These are phyloP conservation scores for Ettlia oleoabundans DNA, from an alignment of 139 green algal genomes.

Conservation along the genomic window DNA sequence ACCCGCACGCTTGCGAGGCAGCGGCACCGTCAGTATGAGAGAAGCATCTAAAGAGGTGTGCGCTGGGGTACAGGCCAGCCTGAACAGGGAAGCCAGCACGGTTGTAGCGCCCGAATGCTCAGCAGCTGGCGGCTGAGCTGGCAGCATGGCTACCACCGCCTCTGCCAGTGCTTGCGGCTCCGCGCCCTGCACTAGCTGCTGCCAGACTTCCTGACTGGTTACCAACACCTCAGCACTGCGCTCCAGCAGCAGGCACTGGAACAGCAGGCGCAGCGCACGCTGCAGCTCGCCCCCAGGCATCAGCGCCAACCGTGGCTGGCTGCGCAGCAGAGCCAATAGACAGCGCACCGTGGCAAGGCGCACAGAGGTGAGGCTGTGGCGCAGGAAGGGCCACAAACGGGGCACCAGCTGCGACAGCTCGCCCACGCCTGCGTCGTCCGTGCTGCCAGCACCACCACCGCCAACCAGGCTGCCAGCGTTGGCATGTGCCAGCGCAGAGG, in stretches of 20 bases:
- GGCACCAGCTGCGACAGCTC: conserved; percentile 57
- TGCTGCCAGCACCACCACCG: too few species aligned
- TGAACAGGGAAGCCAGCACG: conserved; percentile 38
- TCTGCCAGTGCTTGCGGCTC: not conserved
- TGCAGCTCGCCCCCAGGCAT: conserved; percentile 60
- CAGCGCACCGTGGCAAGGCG: conserved; percentile 72
- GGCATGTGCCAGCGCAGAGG: not conserved
- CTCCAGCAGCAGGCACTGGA: conserved; percentile 87
- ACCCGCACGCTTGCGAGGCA: conserved; percentile 3
- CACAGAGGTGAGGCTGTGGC: conserved; percentile 79
- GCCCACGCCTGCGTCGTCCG: too few species aligned
- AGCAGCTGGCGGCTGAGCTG: too few species aligned
- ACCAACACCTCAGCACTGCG: conserved; percentile 53
- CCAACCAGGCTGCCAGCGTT: too few species aligned
- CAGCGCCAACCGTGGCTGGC: not conserved
- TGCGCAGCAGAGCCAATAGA: conserved; percentile 58
- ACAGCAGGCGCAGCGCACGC: conserved; percentile 62
- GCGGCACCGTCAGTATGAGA: conserved; percentile 24
- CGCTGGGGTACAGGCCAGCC: conserved; percentile 49
- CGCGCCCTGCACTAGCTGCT: conserved; percentile 55
- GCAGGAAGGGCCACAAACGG: conserved; percentile 83
- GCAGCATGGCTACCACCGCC: not conserved
- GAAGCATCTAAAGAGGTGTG: conserved; percentile 26
- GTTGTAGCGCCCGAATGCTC: too few species aligned
- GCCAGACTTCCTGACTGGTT: conserved; percentile 66